phyloP scores from a whole-genome alignment of 345 rosid genomes.

The Rhodomyrtus tomentosa region DNA sequence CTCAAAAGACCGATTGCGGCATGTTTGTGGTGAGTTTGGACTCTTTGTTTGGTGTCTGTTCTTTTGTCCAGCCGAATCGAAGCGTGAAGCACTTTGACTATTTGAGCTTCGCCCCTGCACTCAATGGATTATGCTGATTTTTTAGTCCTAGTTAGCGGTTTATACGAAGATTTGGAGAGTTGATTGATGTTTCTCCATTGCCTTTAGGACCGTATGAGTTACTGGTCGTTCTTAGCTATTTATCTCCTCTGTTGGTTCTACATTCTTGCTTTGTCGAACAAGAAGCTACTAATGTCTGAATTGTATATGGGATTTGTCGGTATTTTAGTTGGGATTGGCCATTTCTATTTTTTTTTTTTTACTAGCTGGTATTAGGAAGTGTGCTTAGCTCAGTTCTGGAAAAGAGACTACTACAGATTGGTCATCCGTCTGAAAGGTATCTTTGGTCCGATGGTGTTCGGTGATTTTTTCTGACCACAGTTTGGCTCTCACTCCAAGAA shows the following conservation, averaged over 20 bases:
- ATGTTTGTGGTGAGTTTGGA: constrained; percentile 60
- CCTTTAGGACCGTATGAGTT: not conserved
- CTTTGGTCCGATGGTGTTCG: not conserved
- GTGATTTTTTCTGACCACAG: constrained; percentile 18
- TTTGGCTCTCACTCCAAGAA: constrained; percentile 90
- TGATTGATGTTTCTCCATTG: not conserved
- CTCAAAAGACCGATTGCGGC: constrained; percentile 87
- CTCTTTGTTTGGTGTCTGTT: not conserved
- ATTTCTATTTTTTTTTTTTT: not conserved
- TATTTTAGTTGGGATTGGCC: not conserved
- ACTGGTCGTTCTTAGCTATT: not conserved
- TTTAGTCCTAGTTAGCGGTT: not conserved
- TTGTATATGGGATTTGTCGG: not conserved
- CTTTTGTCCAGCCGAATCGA: not conserved
- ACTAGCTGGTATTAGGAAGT: not conserved
- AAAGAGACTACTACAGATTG: not conserved
- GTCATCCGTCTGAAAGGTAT: not conserved
- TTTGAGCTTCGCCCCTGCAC: not conserved
- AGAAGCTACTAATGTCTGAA: not conserved
- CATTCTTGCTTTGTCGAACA: not conserved
- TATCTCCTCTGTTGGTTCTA: not conserved
- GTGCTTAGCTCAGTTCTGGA: not conserved
- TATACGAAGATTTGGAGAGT: not conserved
- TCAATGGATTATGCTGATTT: not conserved
- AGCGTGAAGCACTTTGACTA: not conserved